Base-by-base conservation (phyloP, 1,284 basidiomycete genomes). In the Microbotryum intermedium region DNA sequence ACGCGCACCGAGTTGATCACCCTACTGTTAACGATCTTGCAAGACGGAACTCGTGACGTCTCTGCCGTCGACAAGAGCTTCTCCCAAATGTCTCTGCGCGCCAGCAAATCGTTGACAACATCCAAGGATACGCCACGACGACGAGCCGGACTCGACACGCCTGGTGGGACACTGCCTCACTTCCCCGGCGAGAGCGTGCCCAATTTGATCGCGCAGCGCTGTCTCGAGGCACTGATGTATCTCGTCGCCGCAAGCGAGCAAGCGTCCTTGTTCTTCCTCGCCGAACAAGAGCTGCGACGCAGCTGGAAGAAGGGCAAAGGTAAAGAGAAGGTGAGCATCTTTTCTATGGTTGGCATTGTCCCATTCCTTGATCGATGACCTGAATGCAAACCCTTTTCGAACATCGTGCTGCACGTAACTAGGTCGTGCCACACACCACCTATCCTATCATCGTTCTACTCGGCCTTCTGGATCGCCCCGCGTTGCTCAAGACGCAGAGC, bases 1-100 rank as follows among this genome's bases (percentile, higher is more conserved):
- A 94, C 93, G 2, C 83, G 94, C 23, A 84, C 83, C 4, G 95
- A 99, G 70, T 80, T 98, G 29, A 88, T 98, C 78, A 93, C 91
- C 72, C 81, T 97, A 29, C 81, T 99, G 21, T 80, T 99, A 13
- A 87, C 84, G 64, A 90, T 98, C 62, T 79, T 98, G 6, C 90
- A 97, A 74, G 95, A 97, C 70, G 94, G 94, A 20, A 88, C 91
- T 1, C 90, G 88, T 16, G 95, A 97, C 73, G 80, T 94, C 11
- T 84, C 86, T 5, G 84, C 88, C 1, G 90, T 97, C 21, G 95
- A 98, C 76, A 87, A 86, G 72, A 93, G 90, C 71, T 97, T 95
- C 73, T 83, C 90, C 7, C 90, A 94, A 73, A 85, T 97, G 85
- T 87, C 87, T 2, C 80, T 91, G 64, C 83, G 84, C 81, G 79